Conservation (phyloP, 805 yeast genomes). For the Schizosaccharomyces osmophilus region DNA sequence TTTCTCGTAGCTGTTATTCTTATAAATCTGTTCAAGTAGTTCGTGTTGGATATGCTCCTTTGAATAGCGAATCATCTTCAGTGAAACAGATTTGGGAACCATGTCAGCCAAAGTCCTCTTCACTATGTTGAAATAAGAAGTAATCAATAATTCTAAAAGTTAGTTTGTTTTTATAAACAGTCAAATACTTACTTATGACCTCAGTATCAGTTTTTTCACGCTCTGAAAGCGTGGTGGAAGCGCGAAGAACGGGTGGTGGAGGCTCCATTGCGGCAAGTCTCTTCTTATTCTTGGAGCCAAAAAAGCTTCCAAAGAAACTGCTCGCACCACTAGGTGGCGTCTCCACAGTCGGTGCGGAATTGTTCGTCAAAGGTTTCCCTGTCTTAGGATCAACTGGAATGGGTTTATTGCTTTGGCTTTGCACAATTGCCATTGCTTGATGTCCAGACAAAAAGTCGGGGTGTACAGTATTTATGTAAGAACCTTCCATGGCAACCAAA, state of each 20-base stretch:
- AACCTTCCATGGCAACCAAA: conserved; percentile 64
- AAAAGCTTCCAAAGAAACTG: conserved; percentile 91
- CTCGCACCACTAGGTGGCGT: conserved; percentile 21
- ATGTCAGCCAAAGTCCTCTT: conserved; percentile 81
- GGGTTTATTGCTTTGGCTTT: conserved; percentile 51
- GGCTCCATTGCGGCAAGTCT: conserved; percentile 89
- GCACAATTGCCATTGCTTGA: conserved; percentile 78
- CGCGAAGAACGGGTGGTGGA: conserved; percentile 84
- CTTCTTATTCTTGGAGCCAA: conserved; percentile 76
- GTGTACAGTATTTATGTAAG: conserved; percentile 91
- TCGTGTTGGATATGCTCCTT: conserved; percentile 79
- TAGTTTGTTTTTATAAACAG: not conserved
- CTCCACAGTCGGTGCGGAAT: conserved; percentile 5
- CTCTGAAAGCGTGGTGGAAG: conserved; percentile 78
- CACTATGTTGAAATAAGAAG: conserved; percentile 76
- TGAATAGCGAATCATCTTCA: conserved; percentile 56
- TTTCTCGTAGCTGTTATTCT: conserved; percentile 38
- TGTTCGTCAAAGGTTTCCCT: conserved; percentile 40
- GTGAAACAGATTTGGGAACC: conserved; percentile 87
- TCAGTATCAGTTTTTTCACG: conserved; percentile 93
- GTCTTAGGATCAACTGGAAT: conserved; percentile 69
- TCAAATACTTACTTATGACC: conserved; percentile 33
- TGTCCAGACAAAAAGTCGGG: conserved; percentile 89
- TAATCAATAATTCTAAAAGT: conserved; percentile 37
- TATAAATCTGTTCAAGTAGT: conserved; percentile 64